Conservation (phyloP, 1,284 basidiomycete genomes). For the Fomitopsis palustris region DNA sequence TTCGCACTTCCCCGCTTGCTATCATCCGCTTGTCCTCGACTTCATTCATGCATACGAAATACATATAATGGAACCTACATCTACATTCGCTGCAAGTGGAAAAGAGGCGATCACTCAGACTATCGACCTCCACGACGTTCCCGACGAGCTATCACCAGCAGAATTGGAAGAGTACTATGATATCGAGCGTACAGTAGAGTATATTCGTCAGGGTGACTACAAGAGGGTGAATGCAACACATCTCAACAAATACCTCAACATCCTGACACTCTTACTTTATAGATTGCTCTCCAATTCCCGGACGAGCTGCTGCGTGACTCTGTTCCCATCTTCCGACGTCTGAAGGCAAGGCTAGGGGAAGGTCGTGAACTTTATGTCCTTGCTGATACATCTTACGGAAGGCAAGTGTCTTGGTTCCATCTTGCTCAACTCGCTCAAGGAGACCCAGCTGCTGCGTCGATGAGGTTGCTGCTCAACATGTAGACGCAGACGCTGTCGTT, state of each 20-base stretch:
- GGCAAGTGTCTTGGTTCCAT: conserved; percentile 43
- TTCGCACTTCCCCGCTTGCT: too few species aligned
- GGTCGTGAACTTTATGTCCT: conserved; percentile 80
- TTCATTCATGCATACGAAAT: too few species aligned
- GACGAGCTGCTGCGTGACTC: conserved; percentile 90
- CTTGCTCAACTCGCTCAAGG: neutral
- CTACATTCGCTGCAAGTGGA: conserved; percentile 54
- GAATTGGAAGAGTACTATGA: conserved; percentile 61
- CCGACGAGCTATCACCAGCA: conserved; percentile 29
- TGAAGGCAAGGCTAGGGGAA: conserved; percentile 54
- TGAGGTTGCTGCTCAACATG: conserved; percentile 92
- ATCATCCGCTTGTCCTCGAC: neutral
- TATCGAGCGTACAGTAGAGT: conserved; percentile 49
- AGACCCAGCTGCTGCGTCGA: conserved; percentile 89
- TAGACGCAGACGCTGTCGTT: conserved; percentile 88
- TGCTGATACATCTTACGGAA: conserved; percentile 97
- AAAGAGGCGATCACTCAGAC: conserved; percentile 56
- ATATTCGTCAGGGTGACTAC: conserved; percentile 50
- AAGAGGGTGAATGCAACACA: conserved; percentile 43
- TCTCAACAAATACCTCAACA: neutral
- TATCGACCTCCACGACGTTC: conserved; percentile 43
- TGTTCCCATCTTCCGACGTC: conserved; percentile 77
- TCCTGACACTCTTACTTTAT: neutral
- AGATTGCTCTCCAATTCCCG: conserved; percentile 95
- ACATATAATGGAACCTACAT: conserved; percentile 25